Evolutionary conservation across 371 early-diverging fungal genomes (phyloP).

Genomic region (Entomophthora muscae): DNA sequence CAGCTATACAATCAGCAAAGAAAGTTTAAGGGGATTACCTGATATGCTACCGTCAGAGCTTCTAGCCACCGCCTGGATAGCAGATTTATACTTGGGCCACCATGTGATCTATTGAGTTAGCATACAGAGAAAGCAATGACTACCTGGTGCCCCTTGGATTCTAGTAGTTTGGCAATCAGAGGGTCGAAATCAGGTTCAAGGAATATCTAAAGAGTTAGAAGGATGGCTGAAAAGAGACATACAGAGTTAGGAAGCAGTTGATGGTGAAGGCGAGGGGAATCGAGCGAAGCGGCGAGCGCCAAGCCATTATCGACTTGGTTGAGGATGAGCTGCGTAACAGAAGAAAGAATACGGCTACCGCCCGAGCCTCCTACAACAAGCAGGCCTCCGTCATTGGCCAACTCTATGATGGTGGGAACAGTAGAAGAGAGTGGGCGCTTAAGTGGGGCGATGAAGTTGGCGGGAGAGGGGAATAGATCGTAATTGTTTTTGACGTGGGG

Average conservation of each 20-base stretch:
- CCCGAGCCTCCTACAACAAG: conserved; percentile 85
- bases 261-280: conserved; percentile 79
- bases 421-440: conserved; percentile 91
- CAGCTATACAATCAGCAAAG: too few species aligned
- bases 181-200: not conserved
- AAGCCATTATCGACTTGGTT: conserved; percentile 38
- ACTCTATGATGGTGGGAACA: conserved; percentile 66
- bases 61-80: not conserved
- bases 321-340: conserved; percentile 56
- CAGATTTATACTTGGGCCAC: not conserved
- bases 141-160: not conserved
- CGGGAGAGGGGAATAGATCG: conserved; percentile 62
- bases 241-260: conserved; percentile 63
- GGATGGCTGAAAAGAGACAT: not conserved
- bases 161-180: not conserved
- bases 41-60: not conserved
- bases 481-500: conserved; percentile 68
- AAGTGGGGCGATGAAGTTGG: conserved; percentile 66
- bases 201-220: not conserved
- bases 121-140: not conserved
- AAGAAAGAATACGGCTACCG: conserved; percentile 86
- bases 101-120: not conserved
- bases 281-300: conserved; percentile 53
- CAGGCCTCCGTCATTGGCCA: conserved; percentile 34
- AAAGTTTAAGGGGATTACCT: not conserved